Evolutionary conservation across 805 yeast species (phyloP), one percentile per base, ranked within the genome.

Genomic region (Cyberlindnera veronae): DNA sequence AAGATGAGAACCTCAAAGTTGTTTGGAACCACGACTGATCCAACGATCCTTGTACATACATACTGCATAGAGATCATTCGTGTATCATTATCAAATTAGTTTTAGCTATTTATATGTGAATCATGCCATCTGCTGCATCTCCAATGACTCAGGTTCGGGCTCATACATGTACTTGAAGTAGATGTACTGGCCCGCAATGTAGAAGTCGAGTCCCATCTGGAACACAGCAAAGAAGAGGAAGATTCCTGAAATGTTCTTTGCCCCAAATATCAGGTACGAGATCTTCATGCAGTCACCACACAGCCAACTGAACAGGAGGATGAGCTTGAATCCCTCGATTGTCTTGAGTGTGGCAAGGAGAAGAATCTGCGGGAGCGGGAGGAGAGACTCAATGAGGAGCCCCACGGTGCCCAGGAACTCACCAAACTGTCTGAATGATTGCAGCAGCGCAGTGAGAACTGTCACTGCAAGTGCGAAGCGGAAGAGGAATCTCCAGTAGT

Each of bases 261-360:
- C 84, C 13, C 95, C 95, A 60, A 72, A 84, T n/a, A 84, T 52
- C 38, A 86, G 66, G 54, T 85, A 86, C 38, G 81, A 68, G 18
- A 87, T 75, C 58, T 90, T 90, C 28, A 87, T 74, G 29, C 82
- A 67, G 63, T 89, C 97, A 42, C 96, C 96, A 44, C 91, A 81
- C 5, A 89, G 67, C 97, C 97, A 89, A 54, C 90, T 81, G 15
- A 88, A 63, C 27, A 89, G 59, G 24, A 89, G 65, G 20, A 91
- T 76, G 36, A 80, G 68, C 53, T 88, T 82, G 65, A 89, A 89
- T 44, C 93, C 91, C 48, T 82, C 82, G 7, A 84, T 78, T 0
- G 87, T 76, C 51, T 78, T 77, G 20, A 81, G 52, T 41, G 88
- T 71, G 55, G 77, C 73, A 34, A 85, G 69, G 45, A 85, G 63